Evolutionary conservation across 1,284 basidiomycete genomes (phyloP).

Genomic region (Leccinum fallax): DNA sequence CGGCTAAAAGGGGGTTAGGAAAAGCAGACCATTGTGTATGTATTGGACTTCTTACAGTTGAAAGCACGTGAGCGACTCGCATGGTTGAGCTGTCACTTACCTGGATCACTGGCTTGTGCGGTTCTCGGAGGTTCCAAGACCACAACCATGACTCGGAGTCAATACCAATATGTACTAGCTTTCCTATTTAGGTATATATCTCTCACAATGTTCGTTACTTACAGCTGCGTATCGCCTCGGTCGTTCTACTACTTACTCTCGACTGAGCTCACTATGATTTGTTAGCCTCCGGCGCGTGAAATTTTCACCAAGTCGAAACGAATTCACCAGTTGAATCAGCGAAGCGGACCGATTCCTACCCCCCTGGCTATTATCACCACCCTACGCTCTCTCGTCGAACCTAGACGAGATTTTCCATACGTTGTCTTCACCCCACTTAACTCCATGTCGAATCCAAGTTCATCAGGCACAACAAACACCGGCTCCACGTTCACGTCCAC

Average conservation of each 20-base stretch:
- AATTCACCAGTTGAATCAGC: neutral
- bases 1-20: conserved; percentile 46
- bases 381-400: neutral
- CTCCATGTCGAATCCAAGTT: neutral
- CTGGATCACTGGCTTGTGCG: conserved; percentile 65
- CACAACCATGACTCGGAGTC: too few species aligned
- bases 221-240: neutral
- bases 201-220: neutral
- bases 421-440: neutral
- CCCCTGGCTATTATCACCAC: neutral
- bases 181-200: neutral
- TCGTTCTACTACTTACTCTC: neutral
- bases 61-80: conserved; percentile 53
- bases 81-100: conserved; percentile 34
- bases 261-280: neutral
- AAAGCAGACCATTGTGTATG: neutral
- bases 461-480: neutral
- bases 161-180: neutral
- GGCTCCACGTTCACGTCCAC: neutral
- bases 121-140: conserved; percentile 22
- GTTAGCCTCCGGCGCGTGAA: neutral
- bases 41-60: conserved; percentile 51
- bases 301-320: neutral
- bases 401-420: neutral
- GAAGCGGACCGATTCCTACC: neutral